Evolutionary conservation across 2,329 filamentous ascomycete genomes (phyloP), one percentile per base, ranked within the genome.

Genomic region (Neopestalotiopsis sp.): DNA sequence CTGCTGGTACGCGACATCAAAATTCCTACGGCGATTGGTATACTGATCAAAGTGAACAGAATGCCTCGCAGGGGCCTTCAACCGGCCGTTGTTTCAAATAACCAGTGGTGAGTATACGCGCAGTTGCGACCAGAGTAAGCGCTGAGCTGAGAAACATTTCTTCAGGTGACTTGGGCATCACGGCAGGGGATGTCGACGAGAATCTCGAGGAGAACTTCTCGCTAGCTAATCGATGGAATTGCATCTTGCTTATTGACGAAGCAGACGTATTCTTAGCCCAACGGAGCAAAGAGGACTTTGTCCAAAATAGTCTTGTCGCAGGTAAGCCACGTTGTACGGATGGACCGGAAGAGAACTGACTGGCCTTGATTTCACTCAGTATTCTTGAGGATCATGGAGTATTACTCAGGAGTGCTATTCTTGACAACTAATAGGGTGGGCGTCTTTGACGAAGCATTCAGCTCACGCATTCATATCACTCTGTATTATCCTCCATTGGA

Each of bases 371-470:
- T 24, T 59, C 4, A 59, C 1, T 7, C 1, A 59, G 57, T 59
- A 49, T 34, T 73, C 58, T 70, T 73, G 12, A 67, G 71, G 13
- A 57, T 56, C 9, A 53, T 66, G 20, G 62, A 68, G 30, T 82
- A 82, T 73, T 82, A 81, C 68, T 74, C 70, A 0, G 80, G 80
- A 0, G 77, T 81, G 38, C 70, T 81, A 1, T 80, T 78, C 67
- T 73, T 83, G 7, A 84, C 81, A 0, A 84, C 81, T 28, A 71
- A 78, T 59, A 68, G 77, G 61, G 57, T 76, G 68, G 71, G 77
- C 64, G 58, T 73, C 68, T 65, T 78, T 71, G 72, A 78, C 66
- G 68, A 78, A 59, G 61, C 71, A 56, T 14, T 77, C 70, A 68
- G 75, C 30, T 71, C 77, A 42, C 69, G 77, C 70, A 67, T 73